Percentiles rank a stretch among this genome's conserved stretches.
Conservation (phyloP, 2,329 filamentous ascomycete species). For the Colletotrichum tanaceti region DNA sequence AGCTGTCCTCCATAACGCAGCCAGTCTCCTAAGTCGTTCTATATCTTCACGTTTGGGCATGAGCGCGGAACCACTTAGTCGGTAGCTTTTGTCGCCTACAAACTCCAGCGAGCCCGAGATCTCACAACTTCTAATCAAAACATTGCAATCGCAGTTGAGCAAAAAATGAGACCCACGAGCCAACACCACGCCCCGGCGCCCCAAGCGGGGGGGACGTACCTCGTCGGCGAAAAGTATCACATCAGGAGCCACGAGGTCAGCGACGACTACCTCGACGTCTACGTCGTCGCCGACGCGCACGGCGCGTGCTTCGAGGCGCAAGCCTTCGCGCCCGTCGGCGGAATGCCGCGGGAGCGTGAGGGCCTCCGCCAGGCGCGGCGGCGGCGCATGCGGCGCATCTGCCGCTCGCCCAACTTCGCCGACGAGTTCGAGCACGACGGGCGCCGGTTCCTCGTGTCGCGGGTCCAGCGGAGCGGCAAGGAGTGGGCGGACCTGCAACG, state of each 20-base stretch:
- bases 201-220: neutral
- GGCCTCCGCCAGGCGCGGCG: slow-evolving; percentile 9
- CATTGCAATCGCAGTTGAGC: too few species aligned
- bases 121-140: too few species aligned
- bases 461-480: slow-evolving; percentile 10
- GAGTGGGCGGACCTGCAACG: slow-evolving; percentile 14
- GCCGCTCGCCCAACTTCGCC: slow-evolving; percentile 13
- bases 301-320: slow-evolving; percentile 12
- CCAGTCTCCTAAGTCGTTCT: neutral
- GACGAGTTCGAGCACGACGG: slow-evolving; percentile 20
- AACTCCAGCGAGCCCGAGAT: too few species aligned
- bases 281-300: slow-evolving; percentile 2
- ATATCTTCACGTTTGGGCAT: too few species aligned
- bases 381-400: slow-evolving; percentile 18
- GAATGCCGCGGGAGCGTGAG: slow-evolving; percentile 9
- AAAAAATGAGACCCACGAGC: neutral
- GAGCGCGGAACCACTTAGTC: too few species aligned
- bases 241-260: neutral
- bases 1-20: neutral
- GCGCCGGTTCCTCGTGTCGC: slow-evolving; percentile 13
- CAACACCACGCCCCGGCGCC: neutral
- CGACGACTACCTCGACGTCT: slow-evolving; percentile 17
- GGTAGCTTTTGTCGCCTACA: neutral
- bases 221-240: slow-evolving; percentile 3
- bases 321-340: slow-evolving; percentile 2